Percentiles rank a stretch among this genome's conserved stretches.
These are phyloP conservation scores for Cercospora berteroae DNA, from an alignment of 2,329 filamentous ascomycete species.

Conservation along the genomic window DNA sequence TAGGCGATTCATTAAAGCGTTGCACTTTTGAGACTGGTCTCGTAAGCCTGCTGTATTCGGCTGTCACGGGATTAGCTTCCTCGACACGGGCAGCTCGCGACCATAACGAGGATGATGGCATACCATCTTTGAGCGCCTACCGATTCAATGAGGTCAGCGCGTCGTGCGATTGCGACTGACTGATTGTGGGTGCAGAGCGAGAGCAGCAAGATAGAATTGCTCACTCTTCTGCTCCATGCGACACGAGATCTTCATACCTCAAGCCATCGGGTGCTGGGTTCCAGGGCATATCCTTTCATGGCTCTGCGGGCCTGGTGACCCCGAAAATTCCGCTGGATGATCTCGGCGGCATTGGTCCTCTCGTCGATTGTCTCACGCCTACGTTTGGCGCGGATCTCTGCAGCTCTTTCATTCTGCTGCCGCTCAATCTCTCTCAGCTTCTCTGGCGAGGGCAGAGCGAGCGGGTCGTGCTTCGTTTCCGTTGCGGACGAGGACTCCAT, in stretches of 20 bases:
- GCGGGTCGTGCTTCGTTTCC: constrained; percentile 18
- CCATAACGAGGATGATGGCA: constrained; percentile 10
- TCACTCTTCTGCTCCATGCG: background rate
- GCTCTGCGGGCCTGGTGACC: constrained; percentile 72
- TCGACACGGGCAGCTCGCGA: constrained; percentile 5
- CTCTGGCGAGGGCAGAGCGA: constrained; percentile 35
- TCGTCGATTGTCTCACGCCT: constrained; percentile 16
- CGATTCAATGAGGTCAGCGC: constrained; percentile 8
- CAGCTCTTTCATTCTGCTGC: constrained; percentile 36
- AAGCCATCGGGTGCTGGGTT: constrained; percentile 69
- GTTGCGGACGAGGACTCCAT: constrained; percentile 13
- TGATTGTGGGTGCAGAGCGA: background rate
- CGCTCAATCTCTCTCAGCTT: constrained; percentile 36
- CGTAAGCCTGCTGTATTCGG: constrained; percentile 55
- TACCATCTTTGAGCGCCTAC: constrained; percentile 39
- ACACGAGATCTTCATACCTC: constrained; percentile 51
- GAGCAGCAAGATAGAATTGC: background rate
- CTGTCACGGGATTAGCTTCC: constrained; percentile 37
- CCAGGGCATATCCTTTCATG: constrained; percentile 65
- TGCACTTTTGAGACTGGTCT: constrained; percentile 44
- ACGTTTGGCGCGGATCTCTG: constrained; percentile 28
- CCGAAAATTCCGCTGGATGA: constrained; percentile 63
- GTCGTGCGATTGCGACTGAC: constrained; percentile 1
- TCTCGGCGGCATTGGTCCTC: constrained; percentile 31
- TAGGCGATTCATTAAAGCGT: constrained; percentile 30